phyloP scores from a whole-genome alignment of 208 protist genomes.

The Angomonas desouzai region DNA sequence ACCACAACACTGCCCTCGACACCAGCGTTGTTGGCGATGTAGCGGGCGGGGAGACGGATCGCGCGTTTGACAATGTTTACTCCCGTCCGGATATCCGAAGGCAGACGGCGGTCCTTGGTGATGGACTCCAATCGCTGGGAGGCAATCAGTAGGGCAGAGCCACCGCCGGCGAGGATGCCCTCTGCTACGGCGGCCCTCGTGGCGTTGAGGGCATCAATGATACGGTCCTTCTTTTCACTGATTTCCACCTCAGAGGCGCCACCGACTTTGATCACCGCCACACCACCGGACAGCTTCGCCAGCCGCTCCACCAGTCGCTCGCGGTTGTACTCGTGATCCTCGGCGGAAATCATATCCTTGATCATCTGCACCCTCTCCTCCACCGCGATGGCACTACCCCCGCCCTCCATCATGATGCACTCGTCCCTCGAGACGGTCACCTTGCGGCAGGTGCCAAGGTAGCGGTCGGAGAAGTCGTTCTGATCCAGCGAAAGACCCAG shows the following conservation, averaged over 20 bases:
- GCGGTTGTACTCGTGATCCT: constrained; percentile 96
- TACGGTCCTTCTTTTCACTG: constrained; percentile 99
- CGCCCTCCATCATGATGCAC: constrained; percentile 98
- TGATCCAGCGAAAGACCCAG: constrained; percentile 91
- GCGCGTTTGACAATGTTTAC: constrained; percentile 82
- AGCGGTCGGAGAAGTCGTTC: constrained; percentile 83
- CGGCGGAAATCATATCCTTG: constrained; percentile 90
- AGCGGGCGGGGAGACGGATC: constrained; percentile 78
- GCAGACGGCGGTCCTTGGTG: constrained; percentile 60
- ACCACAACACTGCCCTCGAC: constrained; percentile 97
- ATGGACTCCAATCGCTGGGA: constrained; percentile 80
- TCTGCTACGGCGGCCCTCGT: constrained; percentile 98
- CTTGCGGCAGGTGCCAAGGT: constrained; percentile 83
- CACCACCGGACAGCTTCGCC: constrained; percentile 80
- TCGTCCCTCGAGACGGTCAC: constrained; percentile 96
- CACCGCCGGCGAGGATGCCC: constrained; percentile 98
- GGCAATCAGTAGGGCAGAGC: constrained; percentile 95
- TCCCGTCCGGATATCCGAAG: constrained; percentile 68
- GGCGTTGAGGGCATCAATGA: constrained; percentile 98
- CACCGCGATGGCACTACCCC: constrained; percentile 92
- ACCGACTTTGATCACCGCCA: constrained; percentile 97
- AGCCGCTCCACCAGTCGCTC: constrained; percentile 97
- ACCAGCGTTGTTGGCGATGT: constrained; percentile 98
- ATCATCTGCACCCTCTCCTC: constrained; percentile 96
- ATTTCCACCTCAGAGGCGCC: constrained; percentile 99